Evolutionary conservation across 495 filamentous ascomycete species (phyloP).

Genomic region (Xylaria acuta): DNA sequence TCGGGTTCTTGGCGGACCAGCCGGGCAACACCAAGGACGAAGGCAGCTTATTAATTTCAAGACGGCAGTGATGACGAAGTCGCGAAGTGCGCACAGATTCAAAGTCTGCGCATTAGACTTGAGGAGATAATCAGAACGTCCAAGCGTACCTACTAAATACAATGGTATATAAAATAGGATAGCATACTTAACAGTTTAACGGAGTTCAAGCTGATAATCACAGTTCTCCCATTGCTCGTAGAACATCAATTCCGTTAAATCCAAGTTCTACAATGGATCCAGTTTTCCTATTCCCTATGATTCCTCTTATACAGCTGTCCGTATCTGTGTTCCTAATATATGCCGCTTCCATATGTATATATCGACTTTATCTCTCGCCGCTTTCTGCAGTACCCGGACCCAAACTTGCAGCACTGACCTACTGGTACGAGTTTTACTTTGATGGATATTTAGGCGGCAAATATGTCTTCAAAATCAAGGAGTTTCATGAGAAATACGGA

Average conservation of each 20-base stretch:
- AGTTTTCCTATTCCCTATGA: not conserved
- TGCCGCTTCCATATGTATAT: not conserved
- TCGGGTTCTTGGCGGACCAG: slow-evolving; percentile 5
- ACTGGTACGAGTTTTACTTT: slow-evolving; percentile 53
- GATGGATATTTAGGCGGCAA: slow-evolving; percentile 44
- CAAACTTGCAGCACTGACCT: slow-evolving; percentile 47
- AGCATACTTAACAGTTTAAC: not conserved
- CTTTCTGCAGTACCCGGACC: slow-evolving; percentile 44
- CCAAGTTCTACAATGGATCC: not conserved
- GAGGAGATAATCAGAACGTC: not conserved
- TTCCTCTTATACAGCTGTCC: not conserved
- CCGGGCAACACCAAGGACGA: not conserved
- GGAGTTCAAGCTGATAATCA: too few relatives aligned
- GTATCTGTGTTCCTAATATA: not conserved
- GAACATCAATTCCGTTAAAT: not conserved
- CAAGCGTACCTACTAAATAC: not conserved
- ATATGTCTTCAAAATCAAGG: slow-evolving; percentile 50
- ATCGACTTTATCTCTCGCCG: slow-evolving; percentile 12
- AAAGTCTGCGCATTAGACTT: not conserved
- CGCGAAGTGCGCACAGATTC: not conserved
- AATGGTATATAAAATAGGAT: not conserved
- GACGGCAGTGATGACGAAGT: not conserved
- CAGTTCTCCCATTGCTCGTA: not conserved
- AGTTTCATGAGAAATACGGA: slow-evolving; percentile 50
- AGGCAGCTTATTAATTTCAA: not conserved